Base-by-base conservation (phyloP, 2,329 filamentous ascomycete genomes). In the Epichloe glyceriae region DNA sequence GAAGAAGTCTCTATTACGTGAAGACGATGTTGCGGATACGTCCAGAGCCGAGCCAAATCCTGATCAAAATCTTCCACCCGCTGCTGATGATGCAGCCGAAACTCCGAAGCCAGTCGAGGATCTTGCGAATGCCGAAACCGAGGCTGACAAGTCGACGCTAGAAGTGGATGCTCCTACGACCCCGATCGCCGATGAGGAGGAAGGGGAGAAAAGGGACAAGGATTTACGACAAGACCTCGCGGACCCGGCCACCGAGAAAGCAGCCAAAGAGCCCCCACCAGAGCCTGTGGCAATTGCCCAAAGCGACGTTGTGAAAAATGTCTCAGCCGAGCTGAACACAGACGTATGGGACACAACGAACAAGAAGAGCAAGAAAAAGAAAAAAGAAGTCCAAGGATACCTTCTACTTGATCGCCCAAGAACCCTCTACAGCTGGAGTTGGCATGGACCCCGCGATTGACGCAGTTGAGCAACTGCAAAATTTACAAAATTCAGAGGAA, bases 321-420 rank as follows among this genome's bases (percentile, higher is more conserved):
- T n/a, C 26, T 10, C 45, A 10, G 20, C 47, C 11, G 53, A 49
- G 14, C 33, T 22, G 15, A 42, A 47, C 19, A 19, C 41, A 19
- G 49, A 52, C 3, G 7, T 30, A 3, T 38, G 39, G 19, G 45
- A 47, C n/a, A 10, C 38, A 6, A 14, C 44, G 11, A 46, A 49
- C 38, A 56, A 57, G 52, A 57, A 55, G 54, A 45, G 39, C 41
- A 57, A 54, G 54, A 56, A 50, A 42, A 60, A 50, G 41, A 57
- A 52, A 52, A 37, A 52, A 50, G 40, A 55, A 44, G 30, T 43
- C 50, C 39, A 54, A 47, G 35, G 34, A 45, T 15, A 34, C 33
- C 10, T 15, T 39, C 12, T 7, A 35, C 37, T 35, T 12, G 38
- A 45, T 34, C n/a, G 38, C 38, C 3, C 38, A 46, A 17, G 51